A percentile compares a stretch with the other conserved stretches of the same genome.
Evolutionary conservation across 2,329 filamentous ascomycete species (phyloP).

Genomic region (Podosphaera fusca): DNA sequence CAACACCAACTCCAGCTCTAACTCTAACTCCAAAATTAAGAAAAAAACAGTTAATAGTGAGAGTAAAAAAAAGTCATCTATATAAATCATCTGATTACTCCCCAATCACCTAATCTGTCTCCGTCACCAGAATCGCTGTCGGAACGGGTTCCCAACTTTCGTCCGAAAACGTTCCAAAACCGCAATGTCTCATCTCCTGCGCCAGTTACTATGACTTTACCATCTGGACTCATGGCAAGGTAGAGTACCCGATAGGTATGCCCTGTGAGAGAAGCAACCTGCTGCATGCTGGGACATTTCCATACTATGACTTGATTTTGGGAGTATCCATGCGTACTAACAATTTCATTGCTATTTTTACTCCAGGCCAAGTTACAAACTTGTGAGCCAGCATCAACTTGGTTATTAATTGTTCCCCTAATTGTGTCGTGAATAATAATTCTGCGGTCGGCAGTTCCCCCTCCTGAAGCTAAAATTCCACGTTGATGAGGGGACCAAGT

Average conservation of each 20-base stretch:
- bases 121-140: constrained; percentile 39
- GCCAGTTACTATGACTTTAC: constrained; percentile 79
- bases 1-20: not conserved
- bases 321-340: constrained; percentile 88
- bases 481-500: constrained; percentile 94
- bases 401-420: constrained; percentile 57
- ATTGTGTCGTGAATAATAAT: constrained; percentile 97
- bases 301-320: constrained; percentile 98
- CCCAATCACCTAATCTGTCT: constrained; percentile 52
- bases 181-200: constrained; percentile 88
- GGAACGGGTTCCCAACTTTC: constrained; percentile 44
- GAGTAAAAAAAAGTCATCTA: not conserved
- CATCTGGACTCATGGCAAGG: constrained; percentile 90
- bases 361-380: constrained; percentile 98
- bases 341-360: constrained; percentile 92
- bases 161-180: constrained; percentile 93
- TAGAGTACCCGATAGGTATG: constrained; percentile 95
- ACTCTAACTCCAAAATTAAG: not conserved
- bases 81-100: constrained; percentile 43
- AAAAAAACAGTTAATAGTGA: not conserved
- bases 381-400: constrained; percentile 89
- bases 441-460: constrained; percentile 80
- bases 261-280: constrained; percentile 82
- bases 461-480: constrained; percentile 80
- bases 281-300: constrained; percentile 97